These are phyloP conservation scores for Cercospora zeae-maydis DNA, from an alignment of 2,329 filamentous ascomycete species.

Conservation along the genomic window DNA sequence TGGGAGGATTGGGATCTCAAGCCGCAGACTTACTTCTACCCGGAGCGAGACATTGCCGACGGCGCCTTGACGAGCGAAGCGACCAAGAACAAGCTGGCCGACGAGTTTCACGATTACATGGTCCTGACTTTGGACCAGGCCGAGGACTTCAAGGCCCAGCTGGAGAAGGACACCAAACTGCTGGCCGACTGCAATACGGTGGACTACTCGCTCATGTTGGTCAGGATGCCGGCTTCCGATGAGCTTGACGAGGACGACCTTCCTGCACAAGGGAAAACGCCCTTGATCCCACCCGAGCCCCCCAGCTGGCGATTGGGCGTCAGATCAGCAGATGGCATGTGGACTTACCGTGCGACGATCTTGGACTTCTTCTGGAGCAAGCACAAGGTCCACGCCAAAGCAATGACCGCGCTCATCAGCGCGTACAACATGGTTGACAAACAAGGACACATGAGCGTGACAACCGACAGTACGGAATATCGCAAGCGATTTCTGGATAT, in stretches of 20 bases:
- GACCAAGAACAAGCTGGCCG: constrained; percentile 63
- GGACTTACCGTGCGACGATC: constrained; percentile 64
- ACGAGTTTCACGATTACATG: constrained; percentile 65
- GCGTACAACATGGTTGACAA: constrained; percentile 56
- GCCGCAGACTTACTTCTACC: constrained; percentile 71
- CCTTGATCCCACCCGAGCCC: constrained; percentile 31
- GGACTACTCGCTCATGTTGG: constrained; percentile 71
- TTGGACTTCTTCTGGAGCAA: constrained; percentile 79
- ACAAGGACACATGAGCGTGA: constrained; percentile 71
- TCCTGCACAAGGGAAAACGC: constrained; percentile 21
- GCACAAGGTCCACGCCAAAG: constrained; percentile 63
- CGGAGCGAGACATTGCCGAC: constrained; percentile 66
- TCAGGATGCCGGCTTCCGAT: constrained; percentile 50
- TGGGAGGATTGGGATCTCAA: constrained; percentile 77
- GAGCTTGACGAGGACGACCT: constrained; percentile 6
- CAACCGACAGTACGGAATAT: constrained; percentile 66
- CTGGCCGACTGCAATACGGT: constrained; percentile 63
- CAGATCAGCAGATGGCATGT: constrained; percentile 58
- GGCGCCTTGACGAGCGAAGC: constrained; percentile 61
- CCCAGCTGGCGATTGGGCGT: constrained; percentile 60
- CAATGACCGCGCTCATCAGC: constrained; percentile 61
- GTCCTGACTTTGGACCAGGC: constrained; percentile 55
- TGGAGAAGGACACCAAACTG: constrained; percentile 62
- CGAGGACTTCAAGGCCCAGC: constrained; percentile 52
- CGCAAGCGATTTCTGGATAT: constrained; percentile 54